Evolutionary conservation across 2,329 filamentous ascomycete genomes (phyloP), one percentile per base, ranked within the genome.

Genomic region (Alternaria longipes): DNA sequence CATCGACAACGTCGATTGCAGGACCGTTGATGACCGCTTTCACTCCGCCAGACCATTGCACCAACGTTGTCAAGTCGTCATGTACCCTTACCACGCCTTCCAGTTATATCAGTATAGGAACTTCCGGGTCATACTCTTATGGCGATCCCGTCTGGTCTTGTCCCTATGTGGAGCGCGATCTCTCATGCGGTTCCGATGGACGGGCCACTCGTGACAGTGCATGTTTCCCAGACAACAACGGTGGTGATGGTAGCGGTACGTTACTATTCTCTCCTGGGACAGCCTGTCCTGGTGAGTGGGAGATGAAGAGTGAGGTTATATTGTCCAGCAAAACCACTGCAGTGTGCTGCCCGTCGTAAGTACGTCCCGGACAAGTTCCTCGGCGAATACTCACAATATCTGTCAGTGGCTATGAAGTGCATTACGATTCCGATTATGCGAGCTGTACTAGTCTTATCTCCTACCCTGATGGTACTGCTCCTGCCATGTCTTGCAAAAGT

Each of bases 311-410:
- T 8, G 5, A 22, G 34, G 32, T n/a, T 7, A 9, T 51, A 18
- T 14, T 7, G 1, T 30, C 36, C 2, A 16, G 36, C 22, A 26
- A 12, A 11, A 42, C 26, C 18, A 42, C 24, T 12, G 54, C 36
- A 41, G 36, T 51, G 8, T 56, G 54, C 54, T 51, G 54, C 14
- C 54, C 54, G 11, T 56, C 34, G 42, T 56, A 16, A 42, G 45
- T 50, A 9, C 6, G 18, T 4, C 26, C 38, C 9, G 12, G 8
- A 26, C 16, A 8, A 38, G 8, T 11, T 30, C 5, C 24, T 16
- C 36, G 12, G 11, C 16, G 8, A n/a, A 18, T 16, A 28, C 36
- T 52, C 2, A 52, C 16, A 12, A 24, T 14, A 2, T 41, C 16
- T 16, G 6, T 30, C 11, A 52, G 50, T n/a, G 50, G 24, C 20